Percentiles rank a stretch among this genome's conserved stretches.
phyloP scores from a whole-genome alignment of 140 eudicot species.

The Bidens hawaiensis region DNA sequence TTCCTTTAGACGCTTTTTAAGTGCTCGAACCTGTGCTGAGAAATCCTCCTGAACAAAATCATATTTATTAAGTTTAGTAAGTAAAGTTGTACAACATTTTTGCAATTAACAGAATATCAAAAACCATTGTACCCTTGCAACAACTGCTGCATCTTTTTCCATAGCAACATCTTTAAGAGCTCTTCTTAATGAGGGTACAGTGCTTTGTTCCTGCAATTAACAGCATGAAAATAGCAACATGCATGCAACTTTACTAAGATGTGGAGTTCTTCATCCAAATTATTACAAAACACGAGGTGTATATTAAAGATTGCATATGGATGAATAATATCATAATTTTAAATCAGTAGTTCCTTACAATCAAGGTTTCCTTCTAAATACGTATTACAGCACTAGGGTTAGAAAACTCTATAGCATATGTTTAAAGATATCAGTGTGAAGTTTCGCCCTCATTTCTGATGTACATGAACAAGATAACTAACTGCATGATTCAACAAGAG shows the following conservation, averaged over 20 bases:
- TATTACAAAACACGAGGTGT: slow-evolving; percentile 14
- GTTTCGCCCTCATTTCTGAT: not conserved
- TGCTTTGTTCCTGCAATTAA: slow-evolving; percentile 64
- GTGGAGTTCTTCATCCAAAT: not conserved
- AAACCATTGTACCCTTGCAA: slow-evolving; percentile 60
- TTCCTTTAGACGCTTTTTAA: slow-evolving; percentile 84
- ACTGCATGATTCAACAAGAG: slow-evolving; percentile 9
- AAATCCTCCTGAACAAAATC: slow-evolving; percentile 76
- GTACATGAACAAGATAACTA: not conserved
- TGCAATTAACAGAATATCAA: not conserved
- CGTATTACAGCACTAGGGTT: not conserved
- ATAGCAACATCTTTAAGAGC: slow-evolving; percentile 95
- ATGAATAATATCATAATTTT: not conserved
- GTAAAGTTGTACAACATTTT: not conserved
- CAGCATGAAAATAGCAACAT: slow-evolving; percentile 2
- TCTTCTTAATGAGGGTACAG: slow-evolving; percentile 86
- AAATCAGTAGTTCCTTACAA: not conserved
- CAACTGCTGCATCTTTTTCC: slow-evolving; percentile 99
- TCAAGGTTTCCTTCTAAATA: not conserved
- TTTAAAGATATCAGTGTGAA: not conserved
- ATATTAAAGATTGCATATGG: slow-evolving; percentile 4
- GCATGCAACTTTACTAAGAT: not conserved
- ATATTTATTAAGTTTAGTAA: slow-evolving; percentile 11
- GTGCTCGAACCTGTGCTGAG: slow-evolving; percentile 85
- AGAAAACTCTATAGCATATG: not conserved